Percentiles rank a stretch among this genome's conserved stretches.
These are phyloP conservation scores for Meyerozyma guilliermondii DNA, from an alignment of 1,139 yeast genomes.

Conservation along the genomic window DNA sequence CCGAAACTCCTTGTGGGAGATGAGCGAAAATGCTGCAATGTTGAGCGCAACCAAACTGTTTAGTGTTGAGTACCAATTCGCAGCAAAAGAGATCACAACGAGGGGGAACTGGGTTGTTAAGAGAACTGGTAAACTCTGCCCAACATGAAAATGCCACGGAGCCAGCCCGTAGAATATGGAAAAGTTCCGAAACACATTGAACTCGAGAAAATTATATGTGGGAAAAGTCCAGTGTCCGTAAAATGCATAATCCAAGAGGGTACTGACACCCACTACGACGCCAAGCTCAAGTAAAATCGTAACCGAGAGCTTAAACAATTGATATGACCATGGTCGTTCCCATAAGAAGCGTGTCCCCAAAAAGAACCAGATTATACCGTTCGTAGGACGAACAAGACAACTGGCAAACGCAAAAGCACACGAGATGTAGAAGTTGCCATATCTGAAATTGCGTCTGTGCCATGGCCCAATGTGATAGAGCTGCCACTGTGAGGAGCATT, in stretches of 20 bases:
- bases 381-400: conserved; percentile 79
- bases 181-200: conserved; percentile 68
- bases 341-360: conserved; percentile 42
- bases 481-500: conserved; percentile 64
- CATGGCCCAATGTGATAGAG: conserved; percentile 75
- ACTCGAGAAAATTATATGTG: conserved; percentile 60
- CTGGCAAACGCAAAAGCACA: conserved; percentile 47
- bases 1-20: conserved; percentile 85
- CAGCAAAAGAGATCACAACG: conserved; percentile 14
- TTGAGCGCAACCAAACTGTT: conserved; percentile 34
- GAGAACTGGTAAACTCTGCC: conserved; percentile 78
- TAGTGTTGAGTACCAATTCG: conserved; percentile 10
- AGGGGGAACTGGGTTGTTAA: conserved; percentile 66
- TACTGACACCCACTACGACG: conserved; percentile 27
- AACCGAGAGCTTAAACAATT: conserved; percentile 9
- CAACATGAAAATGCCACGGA: conserved; percentile 79
- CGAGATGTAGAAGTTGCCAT: conserved; percentile 15
- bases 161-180: conserved; percentile 83
- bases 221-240: conserved; percentile 63
- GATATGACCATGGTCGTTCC: conserved; percentile 7
- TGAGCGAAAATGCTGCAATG: conserved; percentile 51
- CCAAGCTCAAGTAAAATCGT: conserved; percentile 12
- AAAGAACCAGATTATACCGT: conserved; percentile 66
- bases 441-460: conserved; percentile 20
- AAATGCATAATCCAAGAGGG: conserved; percentile 48